Conservation (phyloP, 78 protist genomes). For the Protostelium mycophagum region DNA sequence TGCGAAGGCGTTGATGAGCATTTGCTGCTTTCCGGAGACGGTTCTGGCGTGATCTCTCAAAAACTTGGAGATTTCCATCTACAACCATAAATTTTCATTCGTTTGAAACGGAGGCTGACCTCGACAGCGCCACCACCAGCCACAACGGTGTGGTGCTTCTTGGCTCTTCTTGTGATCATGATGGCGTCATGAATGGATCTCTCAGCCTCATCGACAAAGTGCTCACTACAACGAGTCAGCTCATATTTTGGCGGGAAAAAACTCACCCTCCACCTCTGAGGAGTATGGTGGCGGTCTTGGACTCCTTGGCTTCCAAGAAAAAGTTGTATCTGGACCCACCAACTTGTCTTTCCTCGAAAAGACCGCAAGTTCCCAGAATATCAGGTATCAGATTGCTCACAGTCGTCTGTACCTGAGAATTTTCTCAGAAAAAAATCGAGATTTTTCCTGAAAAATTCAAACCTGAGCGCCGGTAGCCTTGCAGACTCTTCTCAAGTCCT, state of each 20-base stretch:
- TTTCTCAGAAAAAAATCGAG: neutral
- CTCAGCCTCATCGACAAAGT: slow-evolving; percentile 97
- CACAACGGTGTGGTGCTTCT: slow-evolving; percentile 80
- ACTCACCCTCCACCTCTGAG: slow-evolving; percentile 96
- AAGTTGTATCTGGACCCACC: slow-evolving; percentile 94
- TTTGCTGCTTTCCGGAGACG: slow-evolving; percentile 92
- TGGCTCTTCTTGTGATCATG: slow-evolving; percentile 92
- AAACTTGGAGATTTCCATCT: slow-evolving; percentile 86
- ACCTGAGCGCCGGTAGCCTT: slow-evolving; percentile 62
- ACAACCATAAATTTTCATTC: neutral
- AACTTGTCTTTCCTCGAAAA: slow-evolving; percentile 97
- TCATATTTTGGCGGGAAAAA: neutral
- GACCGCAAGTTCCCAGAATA: slow-evolving; percentile 93
- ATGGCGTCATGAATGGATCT: slow-evolving; percentile 99
- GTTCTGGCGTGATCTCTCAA: slow-evolving; percentile 80
- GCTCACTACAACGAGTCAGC: slow-evolving; percentile 57
- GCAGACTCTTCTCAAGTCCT: slow-evolving; percentile 91
- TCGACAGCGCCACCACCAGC: slow-evolving; percentile 99
- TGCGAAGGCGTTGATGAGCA: slow-evolving; percentile 93
- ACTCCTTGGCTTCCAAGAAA: slow-evolving; percentile 87
- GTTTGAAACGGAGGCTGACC: slow-evolving; percentile 26
- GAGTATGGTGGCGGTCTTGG: slow-evolving; percentile 90
- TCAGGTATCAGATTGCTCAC: slow-evolving; percentile 62
- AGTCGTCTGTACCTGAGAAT: slow-evolving; percentile 85
- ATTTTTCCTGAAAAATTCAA: neutral